Evolutionary conservation across 495 filamentous ascomycete species (phyloP).

Genomic region (Pyrenula massariospora): DNA sequence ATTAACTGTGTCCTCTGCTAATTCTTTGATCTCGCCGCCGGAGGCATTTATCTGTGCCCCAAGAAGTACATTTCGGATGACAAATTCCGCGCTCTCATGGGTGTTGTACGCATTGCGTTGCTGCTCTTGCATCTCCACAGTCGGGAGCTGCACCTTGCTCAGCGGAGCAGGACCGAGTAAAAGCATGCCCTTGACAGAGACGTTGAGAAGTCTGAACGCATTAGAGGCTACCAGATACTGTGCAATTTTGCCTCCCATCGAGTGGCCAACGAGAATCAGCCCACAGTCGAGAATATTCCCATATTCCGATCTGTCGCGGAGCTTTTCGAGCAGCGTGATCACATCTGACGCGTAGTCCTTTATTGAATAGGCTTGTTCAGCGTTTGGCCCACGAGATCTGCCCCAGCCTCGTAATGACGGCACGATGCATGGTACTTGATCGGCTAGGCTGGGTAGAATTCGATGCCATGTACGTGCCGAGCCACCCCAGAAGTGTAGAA

Average conservation of each 20-base stretch:
- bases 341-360: slow-evolving; percentile 19
- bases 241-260: slow-evolving; percentile 33
- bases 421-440: slow-evolving; percentile 12
- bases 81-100: slow-evolving; percentile 17
- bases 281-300: slow-evolving; percentile 9
- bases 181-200: slow-evolving; percentile 18
- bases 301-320: slow-evolving; percentile 4
- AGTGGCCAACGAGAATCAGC: slow-evolving; percentile 26
- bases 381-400: slow-evolving; percentile 17
- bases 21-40: slow-evolving; percentile 10
- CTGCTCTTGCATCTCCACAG: slow-evolving; percentile 23
- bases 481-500: slow-evolving; percentile 35
- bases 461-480: slow-evolving; percentile 24
- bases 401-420: slow-evolving; percentile 27
- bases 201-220: background rate
- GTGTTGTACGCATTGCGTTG: slow-evolving; percentile 21
- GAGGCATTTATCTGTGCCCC: slow-evolving; percentile 8
- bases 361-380: slow-evolving; percentile 14
- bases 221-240: slow-evolving; percentile 12
- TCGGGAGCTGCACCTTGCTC: slow-evolving; percentile 15
- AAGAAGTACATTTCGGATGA: slow-evolving; percentile 21
- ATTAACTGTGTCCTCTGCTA: slow-evolving; percentile 18
- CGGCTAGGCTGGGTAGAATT: slow-evolving; percentile 11
- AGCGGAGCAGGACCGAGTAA: slow-evolving; percentile 25
- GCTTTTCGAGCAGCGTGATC: slow-evolving; percentile 10